A percentile compares a stretch with the other conserved stretches of the same genome.
These are phyloP conservation scores for Colletotrichum cereale DNA, from an alignment of 2,329 filamentous ascomycete species.

Conservation along the genomic window DNA sequence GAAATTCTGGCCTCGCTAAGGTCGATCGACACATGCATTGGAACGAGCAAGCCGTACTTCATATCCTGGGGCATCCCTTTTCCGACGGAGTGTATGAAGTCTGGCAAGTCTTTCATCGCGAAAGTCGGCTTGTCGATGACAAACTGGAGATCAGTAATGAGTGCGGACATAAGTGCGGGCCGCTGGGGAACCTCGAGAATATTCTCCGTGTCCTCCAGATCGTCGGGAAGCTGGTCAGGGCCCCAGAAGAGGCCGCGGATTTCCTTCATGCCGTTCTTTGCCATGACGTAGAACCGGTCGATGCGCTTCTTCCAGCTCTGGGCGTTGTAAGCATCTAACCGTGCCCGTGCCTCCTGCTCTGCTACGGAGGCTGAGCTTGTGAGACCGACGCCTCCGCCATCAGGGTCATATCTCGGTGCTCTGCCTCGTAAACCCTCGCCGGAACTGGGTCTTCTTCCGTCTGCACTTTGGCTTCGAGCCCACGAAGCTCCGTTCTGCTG, in stretches of 20 bases:
- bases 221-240: conserved; percentile 82
- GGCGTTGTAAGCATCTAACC: conserved; percentile 83
- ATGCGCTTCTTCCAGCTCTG: conserved; percentile 95
- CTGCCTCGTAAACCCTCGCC: conserved; percentile 54
- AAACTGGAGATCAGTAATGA: conserved; percentile 88
- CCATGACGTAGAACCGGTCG: conserved; percentile 77
- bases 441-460: conserved; percentile 55
- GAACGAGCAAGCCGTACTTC: conserved; percentile 89
- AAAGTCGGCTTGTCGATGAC: conserved; percentile 94
- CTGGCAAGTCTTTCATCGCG: conserved; percentile 81
- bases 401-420: conserved; percentile 81
- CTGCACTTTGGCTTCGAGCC: conserved; percentile 69
- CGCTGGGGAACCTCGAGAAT: conserved; percentile 88
- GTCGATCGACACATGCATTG: conserved; percentile 88
- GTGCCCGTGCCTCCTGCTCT: conserved; percentile 80
- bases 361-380: conserved; percentile 79
- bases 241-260: conserved; percentile 86
- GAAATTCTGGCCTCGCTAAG: conserved; percentile 92
- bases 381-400: conserved; percentile 76
- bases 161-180: conserved; percentile 83
- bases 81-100: conserved; percentile 89
- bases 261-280: conserved; percentile 81
- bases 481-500: conserved; percentile 53
- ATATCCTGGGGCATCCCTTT: conserved; percentile 96
- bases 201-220: conserved; percentile 84